phyloP scores from a whole-genome alignment of 176 grass and related monocot species.

The maize (Zea mays) region Zm-B73-REFERENCE-NAM-5.0 NC_050102.1:176478501-176479000 shows the following conservation, averaged over 20 bases:
- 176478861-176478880: neutral
- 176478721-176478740: conserved; percentile 68
- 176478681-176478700: conserved; percentile 60
- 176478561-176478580: neutral
- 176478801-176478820: no score
- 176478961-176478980: neutral
- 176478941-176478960: neutral
- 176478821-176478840: neutral
- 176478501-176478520: neutral
- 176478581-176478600: neutral
- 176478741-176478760: conserved; percentile 75
- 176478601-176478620: conserved; percentile 23
- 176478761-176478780: conserved; percentile 75
- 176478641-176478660: conserved; percentile 47
- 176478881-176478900: neutral
- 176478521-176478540: neutral
- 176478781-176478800: conserved; percentile 63
- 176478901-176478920: neutral
- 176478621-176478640: conserved; percentile 54
- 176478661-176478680: conserved; percentile 64
- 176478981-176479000: neutral
- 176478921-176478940: neutral
- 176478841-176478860: neutral
- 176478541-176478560: neutral
- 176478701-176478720: conserved; percentile 66